These are phyloP conservation scores for Hygrocybe punicea DNA, from an alignment of 768 basidiomycete genomes.

Conservation along the genomic window DNA sequence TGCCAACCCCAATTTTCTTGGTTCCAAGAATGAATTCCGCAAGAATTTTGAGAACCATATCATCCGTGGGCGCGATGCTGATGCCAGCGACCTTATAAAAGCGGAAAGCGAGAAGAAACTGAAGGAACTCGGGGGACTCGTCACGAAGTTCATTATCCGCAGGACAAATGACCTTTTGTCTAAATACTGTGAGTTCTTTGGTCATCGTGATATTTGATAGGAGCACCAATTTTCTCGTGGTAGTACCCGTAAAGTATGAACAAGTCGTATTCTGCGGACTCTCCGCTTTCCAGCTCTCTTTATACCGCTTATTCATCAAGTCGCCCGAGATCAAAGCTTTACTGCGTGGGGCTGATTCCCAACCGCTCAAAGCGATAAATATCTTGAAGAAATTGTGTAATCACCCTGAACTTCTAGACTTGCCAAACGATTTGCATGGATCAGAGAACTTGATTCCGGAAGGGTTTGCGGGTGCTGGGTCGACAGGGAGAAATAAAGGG, in stretches of 20 bases:
- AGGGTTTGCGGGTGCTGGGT: slow-evolving; percentile 64
- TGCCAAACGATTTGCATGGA: slow-evolving; percentile 81
- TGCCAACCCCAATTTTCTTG: slow-evolving; percentile 87
- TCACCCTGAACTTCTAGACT: slow-evolving; percentile 84
- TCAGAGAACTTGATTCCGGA: slow-evolving; percentile 79
- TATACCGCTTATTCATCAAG: slow-evolving; percentile 88
- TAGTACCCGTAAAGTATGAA: slow-evolving; percentile 99
- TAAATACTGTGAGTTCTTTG: slow-evolving; percentile 73
- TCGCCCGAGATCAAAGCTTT: slow-evolving; percentile 91
- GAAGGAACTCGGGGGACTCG: slow-evolving; percentile 82
- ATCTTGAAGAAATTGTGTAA: slow-evolving; percentile 94
- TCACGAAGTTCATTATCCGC: slow-evolving; percentile 92
- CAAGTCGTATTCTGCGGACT: slow-evolving; percentile 92
- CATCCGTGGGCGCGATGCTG: slow-evolving; percentile 84
- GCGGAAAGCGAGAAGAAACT: slow-evolving; percentile 84
- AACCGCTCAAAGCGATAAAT: slow-evolving; percentile 95
- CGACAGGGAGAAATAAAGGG: slow-evolving; percentile 40
- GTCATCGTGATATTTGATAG: not conserved
- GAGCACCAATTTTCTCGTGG: not conserved
- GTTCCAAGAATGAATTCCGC: slow-evolving; percentile 84
- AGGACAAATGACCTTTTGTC: slow-evolving; percentile 91
- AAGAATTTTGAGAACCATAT: slow-evolving; percentile 95
- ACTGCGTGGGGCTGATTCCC: slow-evolving; percentile 81
- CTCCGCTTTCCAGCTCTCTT: slow-evolving; percentile 75
- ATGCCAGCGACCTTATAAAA: slow-evolving; percentile 75